Evolutionary conservation across 2,329 filamentous ascomycete species (phyloP), one percentile per base, ranked within the genome.

Genomic region (Monosporascus cannonballus): DNA sequence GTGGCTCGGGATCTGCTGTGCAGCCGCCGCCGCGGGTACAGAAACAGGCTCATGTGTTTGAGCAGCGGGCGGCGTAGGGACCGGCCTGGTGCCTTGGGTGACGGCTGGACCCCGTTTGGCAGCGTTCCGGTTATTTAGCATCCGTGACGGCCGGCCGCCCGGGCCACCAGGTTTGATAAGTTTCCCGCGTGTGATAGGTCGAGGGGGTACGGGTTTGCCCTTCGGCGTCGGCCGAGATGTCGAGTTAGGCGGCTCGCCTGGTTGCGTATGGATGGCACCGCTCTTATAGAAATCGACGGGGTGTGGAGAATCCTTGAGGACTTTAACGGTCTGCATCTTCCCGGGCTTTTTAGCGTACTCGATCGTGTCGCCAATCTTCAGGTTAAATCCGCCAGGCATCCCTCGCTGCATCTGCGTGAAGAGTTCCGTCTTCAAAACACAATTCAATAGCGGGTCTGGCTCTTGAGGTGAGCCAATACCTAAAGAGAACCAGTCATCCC

Each of bases 301-400:
- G 50, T 87, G 80, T 50, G 85, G 81, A 0, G 92, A 85, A 67
- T 99, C 94, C 72, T 96, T 96, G 55, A 96, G 67, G 8, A 89
- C 89, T 75, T 97, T 97, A 66, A 99, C 88, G 6, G 84, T 73
- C 51, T 93, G 88, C 69, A 90, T 81, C 75, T 99, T 99, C 51
- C 90, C 90, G 1, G 94, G 94, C 73, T 99, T 99, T 80, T 97
- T 99, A 67, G 93, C 92, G 71, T 96, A 99, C 68, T 96, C 90
- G 61, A 99, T 92, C 54, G 79, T 80, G 27, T 94, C 86, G n/a
- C 76, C 83, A 56, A 97, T 87, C 71, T 89, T 90, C 47, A 99
- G 73, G 66, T 85, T 90, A 66, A 96, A 81, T 9, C 89, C 85
- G 8, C 88, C 90, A 3, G 88, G 85, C 71, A 95, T 88, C 50